Conservation (phyloP, 305 asterid genomes). For the Solanum aculeatissimum region DNA sequence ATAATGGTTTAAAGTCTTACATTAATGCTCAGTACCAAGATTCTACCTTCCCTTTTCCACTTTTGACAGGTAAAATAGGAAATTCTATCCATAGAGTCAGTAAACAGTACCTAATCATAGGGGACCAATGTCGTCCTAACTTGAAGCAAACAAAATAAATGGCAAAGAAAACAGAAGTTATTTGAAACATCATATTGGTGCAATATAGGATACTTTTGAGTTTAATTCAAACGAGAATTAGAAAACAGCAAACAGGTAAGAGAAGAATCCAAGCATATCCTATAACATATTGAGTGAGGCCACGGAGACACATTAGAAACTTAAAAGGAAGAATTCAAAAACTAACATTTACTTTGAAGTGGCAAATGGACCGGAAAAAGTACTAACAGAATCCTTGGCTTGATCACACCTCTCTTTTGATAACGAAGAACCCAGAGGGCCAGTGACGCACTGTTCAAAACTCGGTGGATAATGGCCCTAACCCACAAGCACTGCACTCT, state of each 20-base stretch:
- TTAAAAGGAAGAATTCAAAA: not conserved
- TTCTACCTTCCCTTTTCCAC: not conserved
- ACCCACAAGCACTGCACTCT: not conserved
- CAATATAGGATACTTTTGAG: not conserved
- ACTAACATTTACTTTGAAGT: not conserved
- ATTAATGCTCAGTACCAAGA: not conserved
- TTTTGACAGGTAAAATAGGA: not conserved
- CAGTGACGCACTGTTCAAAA: not conserved
- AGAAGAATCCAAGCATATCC: not conserved
- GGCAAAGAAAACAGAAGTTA: not conserved
- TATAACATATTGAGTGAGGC: not conserved
- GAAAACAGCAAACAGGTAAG: not conserved
- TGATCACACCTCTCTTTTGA: not conserved
- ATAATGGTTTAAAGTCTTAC: not conserved
- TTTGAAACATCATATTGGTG: not conserved
- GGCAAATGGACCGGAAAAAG: not conserved
- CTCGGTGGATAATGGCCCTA: not conserved
- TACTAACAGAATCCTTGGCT: not conserved
- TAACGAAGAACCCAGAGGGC: not conserved
- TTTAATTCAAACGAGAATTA: not conserved
- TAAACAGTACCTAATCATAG: not conserved
- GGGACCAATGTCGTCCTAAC: not conserved
- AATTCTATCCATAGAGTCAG: not conserved
- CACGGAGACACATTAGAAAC: not conserved
- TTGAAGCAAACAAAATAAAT: not conserved